A percentile compares a stretch with the other conserved stretches of the same genome.
Conservation (phyloP, 2,329 filamentous ascomycete species). For the Coleophoma eucalyptorum region DNA sequence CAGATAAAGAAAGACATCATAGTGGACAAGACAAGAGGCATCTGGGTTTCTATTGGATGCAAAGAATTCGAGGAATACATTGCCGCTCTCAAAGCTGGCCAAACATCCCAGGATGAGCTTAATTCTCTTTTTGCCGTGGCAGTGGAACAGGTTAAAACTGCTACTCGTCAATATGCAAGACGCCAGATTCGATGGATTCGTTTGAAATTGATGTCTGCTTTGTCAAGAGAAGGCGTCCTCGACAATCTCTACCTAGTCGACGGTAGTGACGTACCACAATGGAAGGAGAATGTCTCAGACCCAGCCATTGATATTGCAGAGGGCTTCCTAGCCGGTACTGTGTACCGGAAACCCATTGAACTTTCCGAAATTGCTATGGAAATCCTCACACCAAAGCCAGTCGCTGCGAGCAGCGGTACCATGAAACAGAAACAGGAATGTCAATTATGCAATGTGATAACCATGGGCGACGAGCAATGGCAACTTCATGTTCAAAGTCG, state of each 20-base stretch:
- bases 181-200: slow-evolving; percentile 85
- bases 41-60: slow-evolving; percentile 96
- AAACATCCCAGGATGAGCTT: slow-evolving; percentile 34
- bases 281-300: slow-evolving; percentile 58
- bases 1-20: slow-evolving; percentile 42
- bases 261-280: slow-evolving; percentile 64
- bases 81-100: slow-evolving; percentile 33
- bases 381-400: slow-evolving; percentile 48
- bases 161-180: slow-evolving; percentile 84
- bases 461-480: slow-evolving; percentile 52
- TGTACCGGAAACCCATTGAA: slow-evolving; percentile 40
- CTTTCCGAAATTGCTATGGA: slow-evolving; percentile 54
- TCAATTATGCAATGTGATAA: slow-evolving; percentile 65
- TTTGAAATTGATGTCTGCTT: slow-evolving; percentile 70
- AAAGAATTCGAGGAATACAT: slow-evolving; percentile 83
- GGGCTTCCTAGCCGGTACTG: slow-evolving; percentile 56
- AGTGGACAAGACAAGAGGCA: slow-evolving; percentile 74
- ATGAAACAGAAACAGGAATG: slow-evolving; percentile 55
- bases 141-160: slow-evolving; percentile 73
- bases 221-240: slow-evolving; percentile 49
- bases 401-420: too few relatives aligned
- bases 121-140: slow-evolving; percentile 52
- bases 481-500: slow-evolving; percentile 39
- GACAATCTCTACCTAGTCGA: slow-evolving; percentile 74
- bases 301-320: slow-evolving; percentile 60